Evolutionary conservation across 441 rosid species (phyloP), one percentile per base, ranked within the genome.

Genomic region (Heliophila coronopifolia): DNA sequence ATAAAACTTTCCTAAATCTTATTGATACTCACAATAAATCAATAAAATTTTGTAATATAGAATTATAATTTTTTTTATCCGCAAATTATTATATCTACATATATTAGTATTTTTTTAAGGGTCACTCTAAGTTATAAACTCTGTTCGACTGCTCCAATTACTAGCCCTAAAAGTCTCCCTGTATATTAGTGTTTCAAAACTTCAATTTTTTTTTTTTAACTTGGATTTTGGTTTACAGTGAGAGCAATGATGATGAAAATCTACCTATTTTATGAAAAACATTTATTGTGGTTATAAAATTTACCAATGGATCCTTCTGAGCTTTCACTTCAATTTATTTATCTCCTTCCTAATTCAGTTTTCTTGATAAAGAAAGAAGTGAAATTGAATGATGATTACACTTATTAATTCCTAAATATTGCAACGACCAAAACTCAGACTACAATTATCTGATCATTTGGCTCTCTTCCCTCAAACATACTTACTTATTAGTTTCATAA

Each of bases 301-400:
- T 51, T 67, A 77, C 94, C 92, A 88, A 88, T 84, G 92, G 94
- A 80, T 88, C 94, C 96, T 87, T 78, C 92, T 88, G 94, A 87
- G 91, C 75, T 74, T 64, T 50, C 61, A 3, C 41, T 33, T 45
- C 13, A 8, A 11, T 9, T 22, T 2, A 7, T 57, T 9, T 7
- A 9, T 17, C 0, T 12, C 6, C 6, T 3, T n/a, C 14, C 2
- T 13, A 25, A 23, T 12, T 12, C 7, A 4, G 2, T 38, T 37
- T 12, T 30, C 1, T 39, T 0, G 1, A 4, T 1, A 24, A 1
- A n/a, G n/a, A n/a, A n/a, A n/a, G n/a, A n/a, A n/a, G n/a, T n/a
- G n/a, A n/a, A n/a, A n/a, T n/a, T n/a, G 50, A 13, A 65, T 83
- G 97, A 88, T 74, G 94, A 83, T 72, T 16, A 9, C 1, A 5